Percentiles rank a stretch among this genome's conserved stretches.
These are phyloP conservation scores for Sisymbrium irio DNA, from an alignment of 345 rosid genomes.

Conservation along the genomic window DNA sequence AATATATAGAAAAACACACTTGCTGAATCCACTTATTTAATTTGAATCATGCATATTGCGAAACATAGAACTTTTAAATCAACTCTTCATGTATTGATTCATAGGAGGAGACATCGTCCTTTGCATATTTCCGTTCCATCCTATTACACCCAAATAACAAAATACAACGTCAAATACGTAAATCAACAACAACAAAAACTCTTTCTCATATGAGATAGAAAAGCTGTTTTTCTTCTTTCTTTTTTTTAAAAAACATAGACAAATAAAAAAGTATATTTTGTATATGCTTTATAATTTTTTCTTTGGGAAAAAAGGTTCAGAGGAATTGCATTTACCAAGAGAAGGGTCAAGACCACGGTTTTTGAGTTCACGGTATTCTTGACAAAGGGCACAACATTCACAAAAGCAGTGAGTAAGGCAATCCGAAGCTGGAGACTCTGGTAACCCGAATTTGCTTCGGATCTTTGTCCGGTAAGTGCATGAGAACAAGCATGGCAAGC, in stretches of 20 bases:
- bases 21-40: too few relatives aligned
- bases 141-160: conserved; percentile 26
- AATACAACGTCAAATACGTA: too few relatives aligned
- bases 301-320: neutral
- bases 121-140: conserved; percentile 57
- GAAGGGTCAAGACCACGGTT: conserved; percentile 64
- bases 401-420: conserved; percentile 58
- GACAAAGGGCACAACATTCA: conserved; percentile 77
- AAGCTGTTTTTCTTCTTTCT: neutral
- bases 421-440: conserved; percentile 62
- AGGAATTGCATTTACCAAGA: conserved; percentile 37
- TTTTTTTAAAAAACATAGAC: neutral
- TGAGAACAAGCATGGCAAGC: conserved; percentile 56
- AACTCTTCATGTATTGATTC: conserved; percentile 48
- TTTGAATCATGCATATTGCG: conserved; percentile 9
- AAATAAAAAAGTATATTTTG: too few relatives aligned
- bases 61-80: conserved; percentile 8
- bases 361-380: conserved; percentile 68
- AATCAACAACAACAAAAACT: neutral
- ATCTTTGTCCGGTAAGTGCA: conserved; percentile 64
- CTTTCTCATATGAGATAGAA: too few relatives aligned
- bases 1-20: too few relatives aligned
- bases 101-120: conserved; percentile 47
- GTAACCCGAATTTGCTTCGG: conserved; percentile 53
- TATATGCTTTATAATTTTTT: too few relatives aligned